Percentiles rank a stretch among this genome's conserved stretches.
phyloP scores from a whole-genome alignment of 2,329 filamentous ascomycete genomes.

The Fusarium oligoseptatum region DNA sequence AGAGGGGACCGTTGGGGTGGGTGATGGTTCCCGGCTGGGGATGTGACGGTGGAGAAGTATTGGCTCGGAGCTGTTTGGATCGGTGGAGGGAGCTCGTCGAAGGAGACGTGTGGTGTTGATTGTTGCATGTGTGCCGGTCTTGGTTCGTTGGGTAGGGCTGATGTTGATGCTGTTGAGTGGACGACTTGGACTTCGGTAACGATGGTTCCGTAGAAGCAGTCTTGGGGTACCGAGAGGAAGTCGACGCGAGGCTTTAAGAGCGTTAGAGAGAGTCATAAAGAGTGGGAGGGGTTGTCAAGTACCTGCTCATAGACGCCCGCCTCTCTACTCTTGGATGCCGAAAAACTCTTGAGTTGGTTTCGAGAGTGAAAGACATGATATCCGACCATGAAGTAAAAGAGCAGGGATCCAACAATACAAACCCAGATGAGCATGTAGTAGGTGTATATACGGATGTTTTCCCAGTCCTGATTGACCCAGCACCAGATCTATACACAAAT shows the following conservation, averaged over 20 bases:
- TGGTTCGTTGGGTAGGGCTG: conserved; percentile 39
- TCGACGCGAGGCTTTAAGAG: conserved; percentile 39
- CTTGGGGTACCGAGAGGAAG: conserved; percentile 44
- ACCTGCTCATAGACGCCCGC: conserved; percentile 51
- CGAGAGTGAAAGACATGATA: conserved; percentile 71
- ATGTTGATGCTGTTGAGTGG: conserved; percentile 47
- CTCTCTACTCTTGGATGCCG: conserved; percentile 52
- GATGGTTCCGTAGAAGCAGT: conserved; percentile 63
- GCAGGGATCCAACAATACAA: conserved; percentile 66
- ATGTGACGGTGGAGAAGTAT: conserved; percentile 53
- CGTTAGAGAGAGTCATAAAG: conserved; percentile 1
- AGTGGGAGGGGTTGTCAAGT: conserved; percentile 4
- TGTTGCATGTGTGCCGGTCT: conserved; percentile 36
- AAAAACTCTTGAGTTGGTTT: conserved; percentile 67
- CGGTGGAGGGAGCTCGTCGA: conserved; percentile 32
- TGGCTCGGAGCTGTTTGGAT: conserved; percentile 45
- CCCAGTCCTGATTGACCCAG: conserved; percentile 69
- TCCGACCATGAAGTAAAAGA: conserved; percentile 70
- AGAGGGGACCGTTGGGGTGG: conserved; percentile 17
- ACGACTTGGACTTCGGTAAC: conserved; percentile 65
- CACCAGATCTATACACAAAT: conserved; percentile 66
- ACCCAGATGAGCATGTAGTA: conserved; percentile 74
- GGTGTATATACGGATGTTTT: conserved; percentile 69
- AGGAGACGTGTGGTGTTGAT: conserved; percentile 39
- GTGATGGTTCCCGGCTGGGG: conserved; percentile 26